Evolutionary conservation across 2,329 filamentous ascomycete species (phyloP).

Genomic region (Neofusicoccum kwambonambiense): DNA sequence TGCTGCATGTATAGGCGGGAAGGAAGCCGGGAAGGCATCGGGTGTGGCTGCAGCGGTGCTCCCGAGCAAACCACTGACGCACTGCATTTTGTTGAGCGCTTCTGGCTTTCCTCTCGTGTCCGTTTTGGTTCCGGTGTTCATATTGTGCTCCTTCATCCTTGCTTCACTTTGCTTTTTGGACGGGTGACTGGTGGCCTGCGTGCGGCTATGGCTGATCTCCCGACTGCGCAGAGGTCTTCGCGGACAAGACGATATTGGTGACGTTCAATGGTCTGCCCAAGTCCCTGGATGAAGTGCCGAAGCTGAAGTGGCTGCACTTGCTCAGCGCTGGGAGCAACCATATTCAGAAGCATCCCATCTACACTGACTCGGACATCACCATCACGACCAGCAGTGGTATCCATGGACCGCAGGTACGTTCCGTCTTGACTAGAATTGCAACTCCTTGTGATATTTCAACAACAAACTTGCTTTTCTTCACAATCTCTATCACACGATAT

Average conservation of each 20-base stretch:
- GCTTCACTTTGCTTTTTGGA: not conserved
- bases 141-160: not conserved
- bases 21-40: not conserved
- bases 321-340: conserved; percentile 59
- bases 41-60: conserved; percentile 2
- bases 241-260: conserved; percentile 47
- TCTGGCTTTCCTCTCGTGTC: too few species aligned
- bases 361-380: conserved; percentile 52
- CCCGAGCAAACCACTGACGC: not conserved
- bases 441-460: too few species aligned
- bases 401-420: conserved; percentile 54
- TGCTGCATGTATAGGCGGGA: not conserved
- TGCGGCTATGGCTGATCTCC: not conserved
- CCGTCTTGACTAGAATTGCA: not conserved
- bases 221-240: conserved; percentile 35
- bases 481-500: too few species aligned
- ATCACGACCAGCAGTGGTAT: conserved; percentile 57
- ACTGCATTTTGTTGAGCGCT: too few species aligned
- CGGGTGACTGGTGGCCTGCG: too few species aligned
- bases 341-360: conserved; percentile 52
- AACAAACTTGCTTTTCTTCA: too few species aligned
- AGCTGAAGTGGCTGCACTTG: conserved; percentile 54
- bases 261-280: conserved; percentile 50
- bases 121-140: too few species aligned
- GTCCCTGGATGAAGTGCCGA: conserved; percentile 34